Conservation (phyloP, 345 rosid species). For the Mangifera indica region DNA sequence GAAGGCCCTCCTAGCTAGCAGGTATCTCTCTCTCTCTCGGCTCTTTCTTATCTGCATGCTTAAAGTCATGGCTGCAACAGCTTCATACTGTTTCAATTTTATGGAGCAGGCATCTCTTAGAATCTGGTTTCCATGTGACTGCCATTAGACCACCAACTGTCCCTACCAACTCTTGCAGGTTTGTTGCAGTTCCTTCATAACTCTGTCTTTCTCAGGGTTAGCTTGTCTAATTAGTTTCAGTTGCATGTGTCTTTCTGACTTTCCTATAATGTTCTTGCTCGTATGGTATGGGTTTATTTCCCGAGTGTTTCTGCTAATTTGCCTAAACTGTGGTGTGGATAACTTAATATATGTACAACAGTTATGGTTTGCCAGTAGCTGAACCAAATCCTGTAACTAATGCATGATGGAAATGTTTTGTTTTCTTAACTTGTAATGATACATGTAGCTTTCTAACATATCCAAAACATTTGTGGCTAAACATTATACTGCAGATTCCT, state of each 20-base stretch:
- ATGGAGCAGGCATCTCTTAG: conserved; percentile 58
- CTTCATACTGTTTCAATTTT: conserved; percentile 18
- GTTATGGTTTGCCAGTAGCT: no score
- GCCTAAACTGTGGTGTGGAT: background rate
- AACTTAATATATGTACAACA: no score
- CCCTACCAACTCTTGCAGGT: conserved; percentile 97
- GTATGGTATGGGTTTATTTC: no score
- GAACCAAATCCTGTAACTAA: background rate
- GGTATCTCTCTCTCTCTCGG: conserved; percentile 52
- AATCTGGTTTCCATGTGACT: conserved; percentile 87
- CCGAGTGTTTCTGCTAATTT: background rate
- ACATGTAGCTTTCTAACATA: no score
- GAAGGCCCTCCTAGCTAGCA: conserved; percentile 87
- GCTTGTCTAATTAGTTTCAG: background rate
- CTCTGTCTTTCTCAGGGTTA: no score
- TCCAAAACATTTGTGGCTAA: no score
- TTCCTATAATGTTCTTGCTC: conserved; percentile 1
- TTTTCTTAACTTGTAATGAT: no score
- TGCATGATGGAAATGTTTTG: no score
- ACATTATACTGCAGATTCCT: no score
- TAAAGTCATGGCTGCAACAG: background rate
- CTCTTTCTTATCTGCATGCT: conserved; percentile 33
- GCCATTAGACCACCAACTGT: conserved; percentile 99
- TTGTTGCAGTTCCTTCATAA: conserved; percentile 9
- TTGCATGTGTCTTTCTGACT: no score